A percentile compares a stretch with the other conserved stretches of the same genome.
phyloP scores from a whole-genome alignment of 2,329 filamentous ascomycete species.

The Paradendryphiella salina region DNA sequence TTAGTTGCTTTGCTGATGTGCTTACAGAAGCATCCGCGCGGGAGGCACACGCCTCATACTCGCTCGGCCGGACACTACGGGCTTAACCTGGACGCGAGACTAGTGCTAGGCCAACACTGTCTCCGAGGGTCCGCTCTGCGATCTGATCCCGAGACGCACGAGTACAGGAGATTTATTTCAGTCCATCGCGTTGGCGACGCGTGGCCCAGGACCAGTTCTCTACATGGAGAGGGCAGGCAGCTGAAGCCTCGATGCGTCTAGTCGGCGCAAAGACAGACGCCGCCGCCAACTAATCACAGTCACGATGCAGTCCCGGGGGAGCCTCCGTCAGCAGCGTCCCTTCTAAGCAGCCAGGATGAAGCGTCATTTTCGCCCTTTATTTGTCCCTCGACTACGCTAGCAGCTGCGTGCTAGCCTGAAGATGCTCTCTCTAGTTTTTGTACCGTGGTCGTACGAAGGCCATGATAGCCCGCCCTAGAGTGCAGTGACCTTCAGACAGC shows the following conservation, averaged over 20 bases:
- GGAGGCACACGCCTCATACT: slow-evolving; percentile 15
- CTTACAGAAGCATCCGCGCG: slow-evolving; percentile 14
- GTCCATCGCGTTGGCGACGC: slow-evolving; percentile 6
- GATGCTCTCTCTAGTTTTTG: neutral
- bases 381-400: slow-evolving; percentile 5
- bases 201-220: slow-evolving; percentile 2
- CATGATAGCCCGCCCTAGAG: neutral
- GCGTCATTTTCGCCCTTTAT: slow-evolving; percentile 8
- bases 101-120: slow-evolving; percentile 3
- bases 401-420: neutral
- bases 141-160: slow-evolving; percentile 6
- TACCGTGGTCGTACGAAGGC: neutral
- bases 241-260: too few relatives aligned
- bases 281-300: neutral
- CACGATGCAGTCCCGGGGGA: neutral
- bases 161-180: slow-evolving; percentile 5
- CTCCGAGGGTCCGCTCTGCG: slow-evolving; percentile 7
- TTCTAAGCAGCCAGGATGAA: slow-evolving; percentile 15
- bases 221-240: neutral
- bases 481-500: neutral
- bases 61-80: slow-evolving; percentile 16
- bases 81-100: slow-evolving; percentile 10
- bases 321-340: slow-evolving; percentile 11
- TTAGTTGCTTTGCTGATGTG: slow-evolving; percentile 10
- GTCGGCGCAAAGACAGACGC: too few relatives aligned